Conservation (phyloP, 345 rosid species). For the Hibiscus syriacus region DNA sequence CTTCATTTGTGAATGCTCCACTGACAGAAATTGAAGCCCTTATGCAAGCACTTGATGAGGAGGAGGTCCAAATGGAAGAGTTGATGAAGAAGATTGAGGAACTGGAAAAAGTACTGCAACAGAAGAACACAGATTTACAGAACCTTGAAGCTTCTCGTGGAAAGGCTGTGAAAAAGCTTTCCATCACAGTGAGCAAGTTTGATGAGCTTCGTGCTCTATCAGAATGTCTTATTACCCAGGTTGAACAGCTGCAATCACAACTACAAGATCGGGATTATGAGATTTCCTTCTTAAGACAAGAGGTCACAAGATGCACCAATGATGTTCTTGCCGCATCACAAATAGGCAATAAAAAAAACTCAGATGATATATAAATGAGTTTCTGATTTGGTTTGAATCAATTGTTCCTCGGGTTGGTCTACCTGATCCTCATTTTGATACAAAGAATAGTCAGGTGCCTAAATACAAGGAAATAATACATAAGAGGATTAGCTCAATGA, state of each 20-base stretch:
- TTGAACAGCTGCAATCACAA: constrained; percentile 84
- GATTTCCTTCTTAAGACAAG: constrained; percentile 94
- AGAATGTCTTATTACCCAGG: constrained; percentile 68
- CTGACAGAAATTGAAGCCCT: constrained; percentile 79
- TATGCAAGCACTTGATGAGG: constrained; percentile 97
- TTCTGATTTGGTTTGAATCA: constrained; percentile 53
- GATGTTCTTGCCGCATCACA: constrained; percentile 78
- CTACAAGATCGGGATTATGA: constrained; percentile 82
- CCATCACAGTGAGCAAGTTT: constrained; percentile 74
- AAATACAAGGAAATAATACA: constrained; percentile 57
- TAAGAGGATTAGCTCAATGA: constrained; percentile 43
- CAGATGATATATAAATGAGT: constrained; percentile 51
- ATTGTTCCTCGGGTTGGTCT: constrained; percentile 38
- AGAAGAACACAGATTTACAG: constrained; percentile 58
- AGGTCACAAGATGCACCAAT: constrained; percentile 88
- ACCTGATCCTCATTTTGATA: constrained; percentile 35
- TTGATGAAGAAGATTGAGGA: constrained; percentile 52
- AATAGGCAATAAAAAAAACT: constrained; percentile 40
- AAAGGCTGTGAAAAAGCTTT: constrained; percentile 74
- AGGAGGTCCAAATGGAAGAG: constrained; percentile 87
- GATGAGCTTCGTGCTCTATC: constrained; percentile 94
- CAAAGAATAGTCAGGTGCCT: constrained; percentile 23
- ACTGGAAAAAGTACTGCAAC: constrained; percentile 50
- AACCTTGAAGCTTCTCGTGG: constrained; percentile 76
- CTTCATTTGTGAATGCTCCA: constrained; percentile 8